A percentile compares a stretch with the other conserved stretches of the same genome.
Evolutionary conservation across 129 eudicot species (phyloP).

Genomic region (Daucus carota): DH1_v3.0 NC_030389.2:45315001-45315500

Average conservation of each 20-base stretch:
- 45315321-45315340: not conserved
- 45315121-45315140: constrained; percentile 37
- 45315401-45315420: not conserved
- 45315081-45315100: constrained; percentile 28
- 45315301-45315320: not conserved
- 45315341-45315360: not conserved
- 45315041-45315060: not conserved
- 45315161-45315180: constrained; percentile 65
- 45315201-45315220: constrained; percentile 38
- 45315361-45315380: not conserved
- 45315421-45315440: not conserved
- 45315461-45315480: not conserved
- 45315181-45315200: constrained; percentile 42
- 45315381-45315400: not conserved
- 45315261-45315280: not conserved
- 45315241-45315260: constrained; percentile 13
- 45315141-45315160: constrained; percentile 35
- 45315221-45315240: constrained; percentile 20
- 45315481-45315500: not conserved
- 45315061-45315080: constrained; percentile 15
- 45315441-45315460: not conserved
- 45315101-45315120: constrained; percentile 30
- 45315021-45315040: too few relatives aligned
- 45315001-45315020: not conserved
- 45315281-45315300: not conserved